Conservation (phyloP, 805 yeast species). For the Kluyveromyces wickerhamii region DNA sequence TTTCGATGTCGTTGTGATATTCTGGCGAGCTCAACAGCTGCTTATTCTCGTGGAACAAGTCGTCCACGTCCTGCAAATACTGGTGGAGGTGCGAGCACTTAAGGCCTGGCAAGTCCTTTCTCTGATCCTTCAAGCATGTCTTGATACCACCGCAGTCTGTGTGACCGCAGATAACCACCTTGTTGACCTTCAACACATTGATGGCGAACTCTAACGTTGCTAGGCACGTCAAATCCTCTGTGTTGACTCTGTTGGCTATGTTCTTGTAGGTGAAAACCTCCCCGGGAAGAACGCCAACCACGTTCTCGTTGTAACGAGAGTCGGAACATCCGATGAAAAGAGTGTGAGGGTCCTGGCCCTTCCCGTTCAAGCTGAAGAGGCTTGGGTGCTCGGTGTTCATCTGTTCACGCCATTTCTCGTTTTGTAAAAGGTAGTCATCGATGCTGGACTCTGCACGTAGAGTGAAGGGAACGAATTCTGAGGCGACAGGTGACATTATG, state of each 20-base stretch:
- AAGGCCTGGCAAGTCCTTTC: constrained; percentile 42
- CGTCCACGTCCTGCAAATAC: constrained; percentile 57
- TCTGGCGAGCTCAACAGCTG: constrained; percentile 39
- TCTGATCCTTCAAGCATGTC: constrained; percentile 60
- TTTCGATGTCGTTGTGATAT: constrained; percentile 36
- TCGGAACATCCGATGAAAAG: constrained; percentile 94
- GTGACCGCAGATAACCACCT: constrained; percentile 86
- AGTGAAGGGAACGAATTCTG: constrained; percentile 16
- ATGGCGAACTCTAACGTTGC: constrained; percentile 85
- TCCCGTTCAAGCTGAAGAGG: constrained; percentile 49
- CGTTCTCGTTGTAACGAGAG: constrained; percentile 77
- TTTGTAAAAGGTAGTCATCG: constrained; percentile 33
- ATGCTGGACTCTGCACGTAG: constrained; percentile 25
- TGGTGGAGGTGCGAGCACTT: constrained; percentile 32
- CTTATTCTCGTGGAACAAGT: constrained; percentile 55
- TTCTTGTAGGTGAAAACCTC: constrained; percentile 85
- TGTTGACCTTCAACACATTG: constrained; percentile 71
- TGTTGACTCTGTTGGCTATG: constrained; percentile 69
- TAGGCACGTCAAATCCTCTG: constrained; percentile 61
- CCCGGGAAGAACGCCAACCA: constrained; percentile 77
- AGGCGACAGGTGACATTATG: constrained; percentile 14
- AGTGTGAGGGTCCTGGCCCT: constrained; percentile 89
- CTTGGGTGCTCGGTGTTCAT: constrained; percentile 46
- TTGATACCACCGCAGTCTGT: constrained; percentile 92
- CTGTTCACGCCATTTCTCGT: constrained; percentile 37